These are phyloP conservation scores for Saccharomyces cerevisiae DNA, from an alignment of 805 yeast genomes.

Conservation along the genomic window DNA sequence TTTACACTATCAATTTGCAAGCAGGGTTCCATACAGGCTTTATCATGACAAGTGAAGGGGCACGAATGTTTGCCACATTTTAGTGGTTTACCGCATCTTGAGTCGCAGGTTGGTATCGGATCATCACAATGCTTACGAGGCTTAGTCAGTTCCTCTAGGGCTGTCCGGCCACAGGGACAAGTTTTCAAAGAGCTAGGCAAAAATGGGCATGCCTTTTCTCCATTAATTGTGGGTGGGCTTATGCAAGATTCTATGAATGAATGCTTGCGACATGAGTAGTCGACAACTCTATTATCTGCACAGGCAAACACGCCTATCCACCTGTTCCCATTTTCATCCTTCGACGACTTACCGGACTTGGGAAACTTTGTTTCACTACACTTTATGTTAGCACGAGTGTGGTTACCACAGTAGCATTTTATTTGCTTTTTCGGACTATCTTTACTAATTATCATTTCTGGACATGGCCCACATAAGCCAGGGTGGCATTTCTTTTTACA, in stretches of 20 bases:
- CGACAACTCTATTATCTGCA: slow-evolving; percentile 35
- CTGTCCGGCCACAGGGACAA: slow-evolving; percentile 75
- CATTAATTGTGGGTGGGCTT: slow-evolving; percentile 23
- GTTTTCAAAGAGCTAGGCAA: slow-evolving; percentile 51
- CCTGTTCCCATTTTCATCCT: slow-evolving; percentile 20
- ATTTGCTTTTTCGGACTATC: slow-evolving; percentile 19
- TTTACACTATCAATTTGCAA: slow-evolving; percentile 39
- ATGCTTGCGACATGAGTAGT: slow-evolving; percentile 53
- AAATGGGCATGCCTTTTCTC: slow-evolving; percentile 44
- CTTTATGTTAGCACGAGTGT: slow-evolving; percentile 31
- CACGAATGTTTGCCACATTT: slow-evolving; percentile 71
- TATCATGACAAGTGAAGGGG: slow-evolving; percentile 64
- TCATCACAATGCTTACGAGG: slow-evolving; percentile 59
- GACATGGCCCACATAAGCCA: slow-evolving; percentile 79
- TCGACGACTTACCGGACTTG: slow-evolving; percentile 27
- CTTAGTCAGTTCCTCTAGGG: slow-evolving; percentile 33
- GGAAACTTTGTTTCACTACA: slow-evolving; percentile 38
- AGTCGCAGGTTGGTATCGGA: slow-evolving; percentile 68
- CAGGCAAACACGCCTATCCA: slow-evolving; percentile 53
- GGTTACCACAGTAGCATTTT: slow-evolving; percentile 71
- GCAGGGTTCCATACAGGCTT: slow-evolving; percentile 65
- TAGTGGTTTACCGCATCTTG: slow-evolving; percentile 52
- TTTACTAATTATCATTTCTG: slow-evolving; percentile 30
- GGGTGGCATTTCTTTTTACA: slow-evolving; percentile 61
- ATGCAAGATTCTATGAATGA: slow-evolving; percentile 48